A percentile compares a stretch with the other conserved stretches of the same genome.
These are phyloP conservation scores for Leersia perrieri DNA, from an alignment of 176 grass and related monocot species.

Conservation along the genomic window DNA sequence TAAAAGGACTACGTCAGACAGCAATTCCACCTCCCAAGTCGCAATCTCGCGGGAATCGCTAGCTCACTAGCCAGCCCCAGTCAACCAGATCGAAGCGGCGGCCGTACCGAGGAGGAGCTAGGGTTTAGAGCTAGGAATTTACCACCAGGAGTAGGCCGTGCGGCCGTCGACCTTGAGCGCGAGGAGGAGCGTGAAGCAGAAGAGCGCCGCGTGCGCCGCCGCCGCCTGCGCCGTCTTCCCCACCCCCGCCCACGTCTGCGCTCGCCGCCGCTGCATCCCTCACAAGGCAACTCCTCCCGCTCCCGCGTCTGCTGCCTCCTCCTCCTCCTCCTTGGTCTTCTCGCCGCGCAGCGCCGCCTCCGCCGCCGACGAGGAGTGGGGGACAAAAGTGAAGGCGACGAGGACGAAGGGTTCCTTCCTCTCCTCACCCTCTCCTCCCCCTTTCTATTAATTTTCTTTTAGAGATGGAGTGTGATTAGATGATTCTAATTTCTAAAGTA, in stretches of 20 bases:
- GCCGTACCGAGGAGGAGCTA: not conserved
- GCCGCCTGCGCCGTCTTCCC: conserved; percentile 89
- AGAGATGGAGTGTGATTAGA: conserved; percentile 21
- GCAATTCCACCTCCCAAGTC: not conserved
- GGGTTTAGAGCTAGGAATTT: conserved; percentile 43
- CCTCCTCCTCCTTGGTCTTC: not conserved
- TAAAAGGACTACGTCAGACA: not conserved
- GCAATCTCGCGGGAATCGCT: not conserved
- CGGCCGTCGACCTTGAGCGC: conserved; percentile 72
- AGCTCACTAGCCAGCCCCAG: not conserved
- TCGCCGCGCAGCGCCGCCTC: not conserved
- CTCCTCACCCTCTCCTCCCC: not conserved
- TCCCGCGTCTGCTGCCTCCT: not conserved
- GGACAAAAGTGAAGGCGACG: not conserved
- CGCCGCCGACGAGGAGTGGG: conserved; percentile 4
- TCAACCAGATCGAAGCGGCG: not conserved
- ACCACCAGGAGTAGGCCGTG: conserved; percentile 84
- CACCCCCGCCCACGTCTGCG: conserved; percentile 73
- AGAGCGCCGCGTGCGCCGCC: conserved; percentile 70
- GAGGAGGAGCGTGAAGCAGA: conserved; percentile 88
- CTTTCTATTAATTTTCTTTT: not conserved
- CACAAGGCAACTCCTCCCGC: not conserved
- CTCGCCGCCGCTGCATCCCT: conserved; percentile 74
- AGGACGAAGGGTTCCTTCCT: not conserved
- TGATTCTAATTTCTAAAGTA: conserved; percentile 28